Base-by-base conservation (phyloP, 1,139 yeast genomes). In the Tardiomyces digboiensis region DNA sequence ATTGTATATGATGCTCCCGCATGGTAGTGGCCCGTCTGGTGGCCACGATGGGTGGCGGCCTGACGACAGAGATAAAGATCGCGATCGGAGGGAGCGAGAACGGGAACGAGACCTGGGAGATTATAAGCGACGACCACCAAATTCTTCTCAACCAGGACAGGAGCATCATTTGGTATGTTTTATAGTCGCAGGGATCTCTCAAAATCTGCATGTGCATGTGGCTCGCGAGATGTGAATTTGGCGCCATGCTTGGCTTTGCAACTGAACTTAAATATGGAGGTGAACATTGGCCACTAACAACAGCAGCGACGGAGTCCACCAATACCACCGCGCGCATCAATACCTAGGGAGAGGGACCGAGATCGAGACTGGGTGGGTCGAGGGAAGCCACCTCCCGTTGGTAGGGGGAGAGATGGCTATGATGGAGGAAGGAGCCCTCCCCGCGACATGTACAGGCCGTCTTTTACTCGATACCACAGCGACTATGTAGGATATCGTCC, bases 51-150 rank as follows among this genome's bases (percentile, higher is more conserved):
- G 33, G 33, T 26, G 33, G 33, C 33, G 33, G 16, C 16, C 37
- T 3, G 60, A 55, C 39, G 61, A 57, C 36, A 52, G 62, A 23
- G 53, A 55, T 42, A 50, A 53, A 43, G 59, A 55, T 19, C 55
- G 61, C 20, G 59, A 57, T 23, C 45, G 61, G 38, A 48, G 61
- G 13, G 62, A 58, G 29, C n/a, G n/a, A n/a, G n/a, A n/a, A n/a
- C n/a, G n/a, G n/a, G n/a, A n/a, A n/a, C n/a, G n/a, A n/a, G n/a
- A n/a, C n/a, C n/a, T n/a, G n/a, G 38, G 48, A 19, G 44, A 46
- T 10, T 38, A 41, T 42, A 45, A 38, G 39, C 14, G 33, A 16
- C 33, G 33, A 5, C 5, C 33, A 16, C 14, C 33, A 8, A 4
- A 13, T n/a, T 8, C 33, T 5, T 4, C 10, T 4, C 33, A 26